Base-by-base conservation (phyloP, 169 alveolate species). In the Babesia sp. region DNA sequence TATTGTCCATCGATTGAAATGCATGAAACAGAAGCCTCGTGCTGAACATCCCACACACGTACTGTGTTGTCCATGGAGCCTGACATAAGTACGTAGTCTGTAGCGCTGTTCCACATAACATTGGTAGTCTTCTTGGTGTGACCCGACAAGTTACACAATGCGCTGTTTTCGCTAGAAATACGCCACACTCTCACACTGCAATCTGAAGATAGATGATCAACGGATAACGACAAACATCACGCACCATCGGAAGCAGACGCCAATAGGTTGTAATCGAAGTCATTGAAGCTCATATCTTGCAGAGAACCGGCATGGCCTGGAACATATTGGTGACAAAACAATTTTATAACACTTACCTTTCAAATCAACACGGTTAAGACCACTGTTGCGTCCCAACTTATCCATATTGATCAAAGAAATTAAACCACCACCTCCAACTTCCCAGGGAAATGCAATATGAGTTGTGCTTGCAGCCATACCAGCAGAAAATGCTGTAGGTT, bases 351-450 rank as follows among this genome's bases (percentile, higher is more conserved):
- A 45, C 72, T 12, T 57, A 80, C 93, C 91, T 48, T 60, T 58
- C 31, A 88, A 57, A 48, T 84, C 85, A n/a, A 69, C 31, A 31
- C 77, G 79, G 14, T 85, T 85, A 7, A 85, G 79, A 1, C 74
- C 74, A 31, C 74, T 64, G 41, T 88, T 84, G 28, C 88, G 54
- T 14, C 78, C 84, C 70, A 70, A 74, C 61, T 88, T 74, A 53
- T 78, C 85, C 24, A 84, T 57, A 45, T 73, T 66, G 39, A 88
- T 59, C 29, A 85, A 64, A 9, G 90, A 75, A 37, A 88, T 73
- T 54, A 88, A 26, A 14, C 93, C 93, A 50, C 93, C 93, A 12
- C 91, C 86, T 31, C 87, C 90, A 18, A 88, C 93, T 53, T 88
- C 90, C 93, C 93, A 88, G 7, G 93, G 93, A 22, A 77, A 78